Percentiles rank a stretch among this genome's conserved stretches.
These are phyloP conservation scores for Dictyostelium citrinum DNA, from an alignment of 78 protist genomes.

Conservation along the genomic window DNA sequence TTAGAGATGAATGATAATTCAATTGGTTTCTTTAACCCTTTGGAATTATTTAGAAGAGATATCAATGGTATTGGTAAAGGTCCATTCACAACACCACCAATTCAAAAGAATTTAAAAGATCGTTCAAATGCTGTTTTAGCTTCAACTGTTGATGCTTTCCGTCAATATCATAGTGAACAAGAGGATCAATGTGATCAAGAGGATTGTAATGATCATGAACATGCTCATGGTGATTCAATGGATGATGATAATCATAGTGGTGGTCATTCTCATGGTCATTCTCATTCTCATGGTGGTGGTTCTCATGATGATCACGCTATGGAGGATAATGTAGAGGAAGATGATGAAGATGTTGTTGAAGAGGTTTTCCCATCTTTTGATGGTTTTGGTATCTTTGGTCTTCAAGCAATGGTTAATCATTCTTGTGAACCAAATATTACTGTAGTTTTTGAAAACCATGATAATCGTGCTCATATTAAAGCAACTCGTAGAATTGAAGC, in stretches of 20 bases:
- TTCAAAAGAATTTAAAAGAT: background rate
- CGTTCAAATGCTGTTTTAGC: conserved; percentile 5
- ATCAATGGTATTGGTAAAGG: background rate
- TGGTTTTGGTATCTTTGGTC: conserved; percentile 67
- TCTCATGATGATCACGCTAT: background rate
- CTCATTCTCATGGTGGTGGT: background rate
- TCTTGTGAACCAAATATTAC: conserved; percentile 60
- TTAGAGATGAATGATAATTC: conserved; percentile 68
- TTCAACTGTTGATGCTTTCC: conserved; percentile 26
- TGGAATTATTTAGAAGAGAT: conserved; percentile 25
- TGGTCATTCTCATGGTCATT: background rate
- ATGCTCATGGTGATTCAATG: conserved; percentile 5
- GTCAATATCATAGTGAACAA: conserved; percentile 25
- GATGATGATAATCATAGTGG: background rate
- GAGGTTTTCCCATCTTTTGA: conserved; percentile 68
- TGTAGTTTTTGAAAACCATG: conserved; percentile 16
- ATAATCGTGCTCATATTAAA: conserved; percentile 51
- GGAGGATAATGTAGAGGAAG: background rate
- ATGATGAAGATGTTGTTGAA: background rate
- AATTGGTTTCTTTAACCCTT: conserved; percentile 52
- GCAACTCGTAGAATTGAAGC: conserved; percentile 43
- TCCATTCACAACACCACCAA: background rate
- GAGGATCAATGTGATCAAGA: conserved; percentile 66
- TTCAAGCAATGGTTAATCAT: conserved; percentile 74
- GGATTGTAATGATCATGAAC: conserved; percentile 29